Evolutionary conservation across 441 rosid genomes (phyloP), one percentile per base, ranked within the genome.

Genomic region (Capsella rubella): DNA sequence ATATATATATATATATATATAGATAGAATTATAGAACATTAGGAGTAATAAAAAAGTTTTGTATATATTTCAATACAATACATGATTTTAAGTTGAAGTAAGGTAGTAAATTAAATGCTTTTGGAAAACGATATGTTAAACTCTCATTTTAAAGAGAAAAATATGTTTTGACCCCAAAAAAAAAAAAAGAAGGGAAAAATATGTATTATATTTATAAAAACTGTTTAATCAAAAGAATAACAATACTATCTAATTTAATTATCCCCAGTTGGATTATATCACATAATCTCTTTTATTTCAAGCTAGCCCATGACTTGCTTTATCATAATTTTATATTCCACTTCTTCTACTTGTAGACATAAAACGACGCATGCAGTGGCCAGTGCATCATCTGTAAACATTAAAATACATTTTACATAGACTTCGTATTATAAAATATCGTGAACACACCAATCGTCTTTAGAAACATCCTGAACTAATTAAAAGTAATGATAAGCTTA

Each of bases 401-500:
- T 28, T 51, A 40, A 61, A 39, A 49, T 3, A 32, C 10, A 63
- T 4, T 21, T 12, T 55, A 29, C 31, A 15, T 25, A 35, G 27
- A 34, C 16, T 34, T 39, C 18, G 42, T 64, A 73, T 21, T 35
- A 45, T 43, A 35, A 51, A 59, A 51, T 4, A 64, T n/a, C 25
- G n/a, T 74, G 37, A 66, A 64, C 28, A 64, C 28, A 66, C 60
- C 45, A 66, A 50, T 66, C 71, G 16, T 65, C 68, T 67, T 42
- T 59, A 8, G 73, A 67, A 74, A 60, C 31, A 52, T 59, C 16
- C 27, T 68, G 69, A 37, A 12, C 37, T 67, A 13, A 45, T 25
- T 34, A 40, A 65, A 60, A 61, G 69, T 61, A 51, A 75, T 52
- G 79, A 75, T 69, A 75, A 61, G 69, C 64, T 68, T 75, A 74